Evolutionary conservation across 2,329 filamentous ascomycete species (phyloP).

Genomic region (Coleophoma cylindrospora): DNA sequence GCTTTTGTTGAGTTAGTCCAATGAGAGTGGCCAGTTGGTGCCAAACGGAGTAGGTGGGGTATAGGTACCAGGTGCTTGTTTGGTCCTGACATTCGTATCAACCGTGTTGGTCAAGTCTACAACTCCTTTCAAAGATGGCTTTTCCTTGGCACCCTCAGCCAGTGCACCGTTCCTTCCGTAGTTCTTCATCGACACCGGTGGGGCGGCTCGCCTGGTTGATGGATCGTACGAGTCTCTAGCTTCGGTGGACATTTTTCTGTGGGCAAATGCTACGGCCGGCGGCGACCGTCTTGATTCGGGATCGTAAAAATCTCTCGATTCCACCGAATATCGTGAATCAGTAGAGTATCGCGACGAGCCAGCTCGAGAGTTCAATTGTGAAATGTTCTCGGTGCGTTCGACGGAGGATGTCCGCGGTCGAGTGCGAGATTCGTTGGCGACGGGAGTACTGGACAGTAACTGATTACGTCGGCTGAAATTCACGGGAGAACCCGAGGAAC

Average conservation of each 20-base stretch:
- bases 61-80: slow-evolving; percentile 20
- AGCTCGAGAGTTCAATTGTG: slow-evolving; percentile 2
- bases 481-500: neutral
- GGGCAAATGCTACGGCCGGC: neutral
- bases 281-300: neutral
- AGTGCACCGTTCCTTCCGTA: slow-evolving; percentile 5
- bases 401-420: slow-evolving; percentile 5
- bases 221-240: neutral
- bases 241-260: neutral
- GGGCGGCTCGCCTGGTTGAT: neutral
- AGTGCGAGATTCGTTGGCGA: slow-evolving; percentile 2
- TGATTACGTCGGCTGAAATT: neutral
- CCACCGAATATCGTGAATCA: neutral
- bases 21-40: neutral
- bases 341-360: neutral
- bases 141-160: slow-evolving; percentile 8
- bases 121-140: slow-evolving; percentile 16
- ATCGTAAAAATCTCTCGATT: neutral
- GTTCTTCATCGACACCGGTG: neutral
- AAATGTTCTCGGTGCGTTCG: neutral
- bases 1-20: slow-evolving; percentile 24
- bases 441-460: neutral
- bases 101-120: slow-evolving; percentile 22
- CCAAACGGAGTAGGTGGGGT: too few relatives aligned
- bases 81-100: slow-evolving; percentile 22